Evolutionary conservation across 2,329 filamentous ascomycete species (phyloP), one percentile per base, ranked within the genome.

Genomic region (Fusarium anguioides): DNA sequence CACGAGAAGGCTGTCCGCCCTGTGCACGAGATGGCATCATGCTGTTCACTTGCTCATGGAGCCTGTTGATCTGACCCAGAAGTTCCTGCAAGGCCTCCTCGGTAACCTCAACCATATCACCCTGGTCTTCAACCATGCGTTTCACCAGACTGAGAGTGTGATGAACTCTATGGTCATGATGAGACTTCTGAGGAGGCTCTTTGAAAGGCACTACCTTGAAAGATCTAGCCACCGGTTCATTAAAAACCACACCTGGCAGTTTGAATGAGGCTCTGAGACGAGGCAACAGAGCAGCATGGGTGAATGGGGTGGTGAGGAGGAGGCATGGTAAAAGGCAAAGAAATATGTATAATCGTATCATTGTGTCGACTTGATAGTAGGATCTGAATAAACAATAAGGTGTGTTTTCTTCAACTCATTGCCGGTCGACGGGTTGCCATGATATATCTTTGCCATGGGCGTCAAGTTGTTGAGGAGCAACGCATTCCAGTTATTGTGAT

Each of bases 401-500:
- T 58, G 36, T 48, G 46, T 53, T 45, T 29, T 40, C n/a, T 23
- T 40, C 20, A 24, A 27, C 27, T 5, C 15, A 48, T 46, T 45
- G 26, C 35, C n/a, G 29, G 29, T 29, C 12, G 40, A 50, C 47
- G 26, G 39, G 24, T 47, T 58, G 42, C 44, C 41, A 39, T 60
- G 41, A 69, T 69, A 69, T 74, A 74, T 70, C 55, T 55, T 52
- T 53, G 39, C 33, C 46, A 50, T 40, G 39, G 29, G 24, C 39
- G 51, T 42, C 31, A 26, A 37, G 75, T 76, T 64, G 70, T 59
- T 62, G 41, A 24, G 71, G 73, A 76, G 75, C 72, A 75, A 76
- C 72, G 60, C 76, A 77, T 78, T 77, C 76, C 76, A 74, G 60
- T 12, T 46, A 70, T 66, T 45, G 56, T 37, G 46, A 52, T 46